These are phyloP conservation scores for Hypomyces rosellus DNA, from an alignment of 2,329 filamentous ascomycete species.

Conservation along the genomic window DNA sequence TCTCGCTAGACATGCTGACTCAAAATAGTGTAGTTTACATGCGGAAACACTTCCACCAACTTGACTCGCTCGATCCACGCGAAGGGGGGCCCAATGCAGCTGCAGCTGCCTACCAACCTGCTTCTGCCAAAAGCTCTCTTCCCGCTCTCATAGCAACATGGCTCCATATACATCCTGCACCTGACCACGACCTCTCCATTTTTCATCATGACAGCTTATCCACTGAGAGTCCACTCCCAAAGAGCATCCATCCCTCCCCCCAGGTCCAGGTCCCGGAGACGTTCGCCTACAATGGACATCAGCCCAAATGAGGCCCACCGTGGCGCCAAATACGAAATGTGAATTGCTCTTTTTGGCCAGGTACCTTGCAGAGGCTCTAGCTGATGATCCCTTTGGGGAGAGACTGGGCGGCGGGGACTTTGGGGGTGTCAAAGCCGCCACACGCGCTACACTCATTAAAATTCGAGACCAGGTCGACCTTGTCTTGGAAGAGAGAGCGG, in stretches of 20 bases:
- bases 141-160: too few species aligned
- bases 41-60: too few species aligned
- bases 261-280: conserved; percentile 7
- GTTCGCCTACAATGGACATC: conserved; percentile 6
- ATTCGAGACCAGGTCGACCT: neutral
- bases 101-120: too few species aligned
- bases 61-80: too few species aligned
- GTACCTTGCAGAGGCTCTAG: conserved; percentile 8
- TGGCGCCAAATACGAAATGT: conserved; percentile 1
- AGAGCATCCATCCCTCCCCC: neutral
- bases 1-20: too few species aligned
- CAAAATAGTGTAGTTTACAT: too few species aligned
- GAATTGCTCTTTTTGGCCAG: conserved; percentile 8
- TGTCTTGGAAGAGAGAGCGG: neutral
- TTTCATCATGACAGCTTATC: too few species aligned
- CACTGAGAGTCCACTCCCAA: neutral
- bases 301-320: conserved; percentile 11
- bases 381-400: conserved; percentile 2
- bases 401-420: too few species aligned
- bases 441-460: conserved; percentile 4
- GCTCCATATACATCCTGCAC: too few species aligned
- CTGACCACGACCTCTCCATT: too few species aligned
- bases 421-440: conserved; percentile 3
- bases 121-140: too few species aligned
- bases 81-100: too few species aligned